Base-by-base conservation (phyloP, 2,329 filamentous ascomycete genomes). In the Elsinoe necatrix region DNA sequence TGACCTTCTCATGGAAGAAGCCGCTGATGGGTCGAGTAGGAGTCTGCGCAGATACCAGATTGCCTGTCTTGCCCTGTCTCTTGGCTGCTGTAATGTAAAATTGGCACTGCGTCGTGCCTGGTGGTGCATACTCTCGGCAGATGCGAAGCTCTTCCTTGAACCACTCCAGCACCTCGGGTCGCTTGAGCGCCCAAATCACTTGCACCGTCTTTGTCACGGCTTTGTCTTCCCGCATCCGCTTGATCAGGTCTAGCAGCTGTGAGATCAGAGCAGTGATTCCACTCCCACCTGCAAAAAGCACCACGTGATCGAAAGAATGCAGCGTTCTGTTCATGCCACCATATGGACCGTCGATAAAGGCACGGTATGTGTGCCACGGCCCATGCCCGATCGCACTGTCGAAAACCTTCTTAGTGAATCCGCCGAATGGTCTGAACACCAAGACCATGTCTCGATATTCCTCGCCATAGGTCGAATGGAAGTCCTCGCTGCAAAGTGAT, bases 161-260 rank as follows among this genome's bases (percentile, higher is more conserved):
- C 92, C 92, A 97, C 68, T 96, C 89, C 84, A 97, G 89, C 0
- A 89, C 89, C 70, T 96, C 92, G 12, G 93, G 83, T 57, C 87
- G 83, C 72, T 93, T 95, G 62, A 96, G 76, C 4, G 91, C 84
- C 92, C 92, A 97, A n/a, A 97, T 82, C 1, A 97, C 88, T 14
- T 93, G 86, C 4, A 97, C 86, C 61, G 86, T 88, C 68, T 87
- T 89, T 1, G 91, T 96, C 43, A 95, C 89, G 31, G 92, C 91
- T 71, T 95, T 95, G 51, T 89, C 88, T 67, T 95, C 91, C 58
- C 90, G 84, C 86, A 97, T 95, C 58, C 90, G 84, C 73, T 95
- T 96, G 73, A 96, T 95, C n/a, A 97, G 76, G 63, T 95, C 89
- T 20, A 96, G 78, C 1, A 97, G 77, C 68, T 97, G 90, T 7